Evolutionary conservation across 176 grass and related monocot species (phyloP).

Genomic region (Pontederia paniculata): DNA sequence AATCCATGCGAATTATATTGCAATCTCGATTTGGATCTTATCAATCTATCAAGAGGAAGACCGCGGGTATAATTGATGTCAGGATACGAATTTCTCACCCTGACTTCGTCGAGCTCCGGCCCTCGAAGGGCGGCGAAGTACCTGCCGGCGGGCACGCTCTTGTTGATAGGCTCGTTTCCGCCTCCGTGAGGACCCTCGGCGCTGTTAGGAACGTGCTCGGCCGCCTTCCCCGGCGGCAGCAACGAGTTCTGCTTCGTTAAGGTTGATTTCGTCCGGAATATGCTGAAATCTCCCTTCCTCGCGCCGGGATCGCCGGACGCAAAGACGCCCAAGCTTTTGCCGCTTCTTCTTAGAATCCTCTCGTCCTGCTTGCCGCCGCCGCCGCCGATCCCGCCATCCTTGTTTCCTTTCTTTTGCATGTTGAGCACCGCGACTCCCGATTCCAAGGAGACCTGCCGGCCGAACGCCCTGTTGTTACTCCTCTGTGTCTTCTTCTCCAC

Average conservation of each 20-base stretch:
- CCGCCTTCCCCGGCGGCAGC: conserved; percentile 43
- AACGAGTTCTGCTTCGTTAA: conserved; percentile 74
- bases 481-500: conserved; percentile 30
- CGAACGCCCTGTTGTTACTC: conserved; percentile 30
- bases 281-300: conserved; percentile 71
- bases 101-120: conserved; percentile 95
- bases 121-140: conserved; percentile 95
- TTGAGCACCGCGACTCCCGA: conserved; percentile 59
- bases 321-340: conserved; percentile 54
- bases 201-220: conserved; percentile 39
- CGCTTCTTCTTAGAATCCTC: conserved; percentile 51
- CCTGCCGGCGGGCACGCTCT: conserved; percentile 72
- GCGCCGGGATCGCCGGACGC: conserved; percentile 10
- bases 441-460: conserved; percentile 75
- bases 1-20: background rate
- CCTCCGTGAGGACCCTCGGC: conserved; percentile 10
- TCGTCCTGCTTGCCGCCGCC: conserved; percentile 3
- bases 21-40: background rate
- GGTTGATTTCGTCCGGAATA: conserved; percentile 93
- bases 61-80: background rate
- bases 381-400: conserved; percentile 8
- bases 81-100: conserved; percentile 43
- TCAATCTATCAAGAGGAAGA: background rate
- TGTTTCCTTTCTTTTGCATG: conserved; percentile 40
- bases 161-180: conserved; percentile 50